These are phyloP conservation scores for Stellera chamaejasme DNA, from an alignment of 345 rosid genomes.

Conservation along the genomic window DNA sequence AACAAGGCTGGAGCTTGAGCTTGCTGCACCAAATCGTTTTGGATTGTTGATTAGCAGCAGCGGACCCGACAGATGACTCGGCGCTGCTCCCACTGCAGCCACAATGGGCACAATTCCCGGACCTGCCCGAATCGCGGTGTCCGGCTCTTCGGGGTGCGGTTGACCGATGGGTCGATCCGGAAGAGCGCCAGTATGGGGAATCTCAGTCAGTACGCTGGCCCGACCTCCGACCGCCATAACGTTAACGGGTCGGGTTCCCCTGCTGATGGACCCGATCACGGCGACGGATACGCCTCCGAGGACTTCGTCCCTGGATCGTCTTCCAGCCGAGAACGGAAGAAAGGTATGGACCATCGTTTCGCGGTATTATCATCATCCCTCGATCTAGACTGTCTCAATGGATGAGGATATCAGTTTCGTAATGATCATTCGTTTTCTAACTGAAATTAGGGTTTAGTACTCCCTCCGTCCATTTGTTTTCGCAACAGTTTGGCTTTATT, in stretches of 20 bases:
- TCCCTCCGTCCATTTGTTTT: too few relatives aligned
- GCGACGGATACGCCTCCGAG: conserved; percentile 90
- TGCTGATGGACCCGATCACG: conserved; percentile 59
- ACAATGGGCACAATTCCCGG: conserved; percentile 97
- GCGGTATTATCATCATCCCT: neutral
- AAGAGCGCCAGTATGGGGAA: conserved; percentile 99
- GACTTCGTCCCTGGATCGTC: conserved; percentile 93
- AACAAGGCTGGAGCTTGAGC: too few relatives aligned
- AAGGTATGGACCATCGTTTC: conserved; percentile 35
- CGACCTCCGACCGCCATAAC: conserved; percentile 32
- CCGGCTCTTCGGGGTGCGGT: conserved; percentile 86
- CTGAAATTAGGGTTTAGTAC: too few relatives aligned
- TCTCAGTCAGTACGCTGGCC: conserved; percentile 60
- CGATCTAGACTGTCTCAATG: neutral
- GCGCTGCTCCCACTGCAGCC: conserved; percentile 98
- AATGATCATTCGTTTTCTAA: too few relatives aligned
- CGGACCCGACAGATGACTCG: conserved; percentile 55
- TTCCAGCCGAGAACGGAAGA: conserved; percentile 88
- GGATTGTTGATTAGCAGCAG: conserved; percentile 4
- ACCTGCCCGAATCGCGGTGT: conserved; percentile 97
- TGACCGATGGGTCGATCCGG: conserved; percentile 93
- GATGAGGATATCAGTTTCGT: too few relatives aligned
- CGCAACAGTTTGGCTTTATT: too few relatives aligned
- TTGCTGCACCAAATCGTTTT: neutral
- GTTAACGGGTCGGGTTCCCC: conserved; percentile 57